Evolutionary conservation across 2,329 filamentous ascomycete genomes (phyloP).

Genomic region (Phaeosphaeria sp.): DNA sequence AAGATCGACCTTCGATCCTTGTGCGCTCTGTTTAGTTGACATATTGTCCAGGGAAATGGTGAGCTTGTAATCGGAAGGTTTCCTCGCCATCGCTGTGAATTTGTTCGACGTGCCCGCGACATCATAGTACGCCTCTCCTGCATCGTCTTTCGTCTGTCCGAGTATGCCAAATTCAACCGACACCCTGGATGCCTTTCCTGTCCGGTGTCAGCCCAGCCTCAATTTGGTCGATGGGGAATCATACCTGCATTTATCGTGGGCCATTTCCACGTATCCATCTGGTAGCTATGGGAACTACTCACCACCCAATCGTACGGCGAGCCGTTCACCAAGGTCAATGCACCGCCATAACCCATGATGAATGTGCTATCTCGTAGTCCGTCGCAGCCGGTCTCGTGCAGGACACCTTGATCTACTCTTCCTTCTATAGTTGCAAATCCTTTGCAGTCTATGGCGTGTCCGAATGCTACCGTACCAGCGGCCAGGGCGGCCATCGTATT

Average conservation of each 20-base stretch:
- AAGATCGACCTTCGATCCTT: slow-evolving; percentile 40
- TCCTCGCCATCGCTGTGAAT: slow-evolving; percentile 41
- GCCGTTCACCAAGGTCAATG: slow-evolving; percentile 49
- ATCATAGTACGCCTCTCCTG: slow-evolving; percentile 45
- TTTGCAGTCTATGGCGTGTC: neutral
- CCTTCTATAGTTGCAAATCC: slow-evolving; percentile 5
- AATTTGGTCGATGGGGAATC: neutral
- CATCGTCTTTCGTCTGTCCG: slow-evolving; percentile 41
- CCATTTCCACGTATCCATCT: slow-evolving; percentile 50
- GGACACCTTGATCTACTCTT: slow-evolving; percentile 3
- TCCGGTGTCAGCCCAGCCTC: neutral
- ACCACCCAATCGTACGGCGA: slow-evolving; percentile 49
- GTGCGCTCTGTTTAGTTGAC: slow-evolving; percentile 41
- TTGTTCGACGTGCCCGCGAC: slow-evolving; percentile 36
- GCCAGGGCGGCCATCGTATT: slow-evolving; percentile 7
- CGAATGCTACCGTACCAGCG: neutral
- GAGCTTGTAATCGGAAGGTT: slow-evolving; percentile 38
- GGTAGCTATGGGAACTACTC: slow-evolving; percentile 40
- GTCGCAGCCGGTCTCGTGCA: slow-evolving; percentile 3
- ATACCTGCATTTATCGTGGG: slow-evolving; percentile 38
- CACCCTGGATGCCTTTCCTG: slow-evolving; percentile 38
- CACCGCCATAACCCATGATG: slow-evolving; percentile 43
- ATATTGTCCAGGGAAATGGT: slow-evolving; percentile 39
- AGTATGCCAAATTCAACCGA: slow-evolving; percentile 41
- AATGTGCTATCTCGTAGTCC: neutral